These are phyloP conservation scores for Nannochloropsis salina DNA, from an alignment of 108 stramenopile genomes.

Conservation along the genomic window DNA sequence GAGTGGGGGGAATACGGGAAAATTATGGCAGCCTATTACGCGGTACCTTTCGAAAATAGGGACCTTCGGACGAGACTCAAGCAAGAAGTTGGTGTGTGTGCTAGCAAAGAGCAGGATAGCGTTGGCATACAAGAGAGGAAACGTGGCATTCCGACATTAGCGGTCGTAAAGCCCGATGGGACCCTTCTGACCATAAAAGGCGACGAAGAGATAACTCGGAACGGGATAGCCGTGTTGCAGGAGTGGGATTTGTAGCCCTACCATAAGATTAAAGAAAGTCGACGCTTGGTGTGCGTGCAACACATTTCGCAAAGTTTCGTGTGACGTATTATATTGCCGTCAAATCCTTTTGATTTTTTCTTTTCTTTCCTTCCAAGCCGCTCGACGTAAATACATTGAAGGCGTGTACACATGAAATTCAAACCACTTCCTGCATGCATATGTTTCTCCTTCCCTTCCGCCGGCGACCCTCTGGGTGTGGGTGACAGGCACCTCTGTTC, in stretches of 20 bases:
- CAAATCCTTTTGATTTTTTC: not conserved
- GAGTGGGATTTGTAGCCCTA: not conserved
- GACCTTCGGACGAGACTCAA: slow-evolving; percentile 16
- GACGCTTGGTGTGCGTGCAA: too few relatives aligned
- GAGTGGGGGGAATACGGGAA: not conserved
- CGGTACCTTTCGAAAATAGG: not conserved
- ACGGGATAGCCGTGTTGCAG: not conserved
- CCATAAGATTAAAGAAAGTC: too few relatives aligned
- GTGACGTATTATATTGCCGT: too few relatives aligned
- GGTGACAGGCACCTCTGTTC: too few relatives aligned
- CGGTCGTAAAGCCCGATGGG: not conserved
- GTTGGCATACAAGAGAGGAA: not conserved
- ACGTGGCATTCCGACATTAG: not conserved
- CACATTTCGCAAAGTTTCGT: too few relatives aligned
- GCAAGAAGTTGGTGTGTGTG: slow-evolving; percentile 1
- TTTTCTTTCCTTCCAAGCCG: not conserved
- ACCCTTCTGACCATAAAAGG: not conserved
- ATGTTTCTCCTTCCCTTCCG: too few relatives aligned
- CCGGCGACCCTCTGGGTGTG: too few relatives aligned
- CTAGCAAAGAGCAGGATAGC: not conserved
- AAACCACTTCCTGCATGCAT: too few relatives aligned
- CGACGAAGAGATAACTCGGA: not conserved
- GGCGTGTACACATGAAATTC: too few relatives aligned
- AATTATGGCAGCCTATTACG: not conserved
- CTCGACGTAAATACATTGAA: too few relatives aligned